Percentiles rank a stretch among this genome's conserved stretches.
phyloP scores from a whole-genome alignment of 192 early-diverging fungal genomes.

The Chytriomyces hyalinus region DNA sequence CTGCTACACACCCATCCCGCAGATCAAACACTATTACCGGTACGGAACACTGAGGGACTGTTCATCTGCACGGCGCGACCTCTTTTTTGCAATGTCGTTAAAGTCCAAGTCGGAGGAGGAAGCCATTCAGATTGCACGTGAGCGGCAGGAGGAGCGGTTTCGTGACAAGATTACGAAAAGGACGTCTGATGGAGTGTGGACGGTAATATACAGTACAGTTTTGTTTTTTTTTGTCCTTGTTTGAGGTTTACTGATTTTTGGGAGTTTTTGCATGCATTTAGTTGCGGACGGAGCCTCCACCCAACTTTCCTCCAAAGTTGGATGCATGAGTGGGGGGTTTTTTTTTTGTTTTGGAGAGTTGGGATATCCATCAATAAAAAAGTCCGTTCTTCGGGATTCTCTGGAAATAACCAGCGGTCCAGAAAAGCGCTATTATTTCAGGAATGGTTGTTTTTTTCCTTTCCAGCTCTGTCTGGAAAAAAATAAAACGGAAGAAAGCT shows the following conservation, averaged over 20 bases:
- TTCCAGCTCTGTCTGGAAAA: too few species aligned
- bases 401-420: too few species aligned
- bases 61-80: slow-evolving; percentile 41
- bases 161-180: slow-evolving; percentile 46
- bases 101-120: slow-evolving; percentile 45
- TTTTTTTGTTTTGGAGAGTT: too few species aligned
- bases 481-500: too few species aligned
- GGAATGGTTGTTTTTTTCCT: too few species aligned
- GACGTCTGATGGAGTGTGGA: slow-evolving; percentile 46
- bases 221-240: neutral
- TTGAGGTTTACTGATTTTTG: too few species aligned
- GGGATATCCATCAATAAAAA: too few species aligned
- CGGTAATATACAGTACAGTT: slow-evolving; percentile 37
- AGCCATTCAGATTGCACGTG: slow-evolving; percentile 35
- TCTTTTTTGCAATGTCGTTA: slow-evolving; percentile 52
- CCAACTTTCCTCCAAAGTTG: slow-evolving; percentile 21
- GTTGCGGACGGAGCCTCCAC: slow-evolving; percentile 30
- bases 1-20: slow-evolving; percentile 40
- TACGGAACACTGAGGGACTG: slow-evolving; percentile 57
- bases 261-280: too few species aligned
- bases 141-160: slow-evolving; percentile 46
- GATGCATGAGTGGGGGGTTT: too few species aligned
- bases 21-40: slow-evolving; percentile 57
- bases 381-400: too few species aligned
- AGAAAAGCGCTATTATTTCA: too few species aligned